A percentile compares a stretch with the other conserved stretches of the same genome.
phyloP scores from a whole-genome alignment of 1,139 yeast genomes.

The Pichia sorboxylosa region DNA sequence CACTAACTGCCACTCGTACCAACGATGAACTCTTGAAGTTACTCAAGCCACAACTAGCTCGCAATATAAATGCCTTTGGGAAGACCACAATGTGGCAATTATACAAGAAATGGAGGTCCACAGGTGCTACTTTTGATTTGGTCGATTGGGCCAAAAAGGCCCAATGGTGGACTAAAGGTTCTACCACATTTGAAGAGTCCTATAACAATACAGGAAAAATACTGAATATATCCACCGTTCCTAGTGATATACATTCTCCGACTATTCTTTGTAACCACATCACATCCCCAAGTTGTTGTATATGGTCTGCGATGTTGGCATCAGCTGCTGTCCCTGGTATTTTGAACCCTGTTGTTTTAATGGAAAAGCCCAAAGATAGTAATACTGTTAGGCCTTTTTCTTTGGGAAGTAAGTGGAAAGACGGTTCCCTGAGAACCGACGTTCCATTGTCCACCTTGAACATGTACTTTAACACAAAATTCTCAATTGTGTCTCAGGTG shows the following conservation, averaged over 20 bases:
- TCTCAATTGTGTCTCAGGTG: slow-evolving; percentile 68
- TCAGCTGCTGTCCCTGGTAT: slow-evolving; percentile 81
- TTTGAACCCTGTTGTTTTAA: slow-evolving; percentile 67
- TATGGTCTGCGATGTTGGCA: slow-evolving; percentile 69
- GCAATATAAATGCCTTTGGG: slow-evolving; percentile 60
- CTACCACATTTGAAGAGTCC: slow-evolving; percentile 63
- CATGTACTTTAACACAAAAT: slow-evolving; percentile 69
- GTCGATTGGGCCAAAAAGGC: slow-evolving; percentile 63
- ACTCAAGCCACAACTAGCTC: slow-evolving; percentile 51
- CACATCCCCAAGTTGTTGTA: slow-evolving; percentile 73
- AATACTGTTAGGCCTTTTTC: slow-evolving; percentile 50
- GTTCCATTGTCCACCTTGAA: slow-evolving; percentile 59
- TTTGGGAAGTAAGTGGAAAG: slow-evolving; percentile 66
- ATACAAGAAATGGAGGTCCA: slow-evolving; percentile 53
- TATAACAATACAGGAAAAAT: slow-evolving; percentile 57
- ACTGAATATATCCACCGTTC: slow-evolving; percentile 65
- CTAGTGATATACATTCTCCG: slow-evolving; percentile 76
- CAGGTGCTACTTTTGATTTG: slow-evolving; percentile 74
- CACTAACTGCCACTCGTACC: slow-evolving; percentile 59
- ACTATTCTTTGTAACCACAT: slow-evolving; percentile 67
- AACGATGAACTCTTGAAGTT: slow-evolving; percentile 50
- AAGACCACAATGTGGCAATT: slow-evolving; percentile 48
- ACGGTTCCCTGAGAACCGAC: slow-evolving; percentile 63
- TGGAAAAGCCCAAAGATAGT: slow-evolving; percentile 45
- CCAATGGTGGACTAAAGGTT: slow-evolving; percentile 62